Percentiles rank a stretch among this genome's conserved stretches.
Conservation (phyloP, 495 filamentous ascomycete species). For the Xylaria palmicola region DNA sequence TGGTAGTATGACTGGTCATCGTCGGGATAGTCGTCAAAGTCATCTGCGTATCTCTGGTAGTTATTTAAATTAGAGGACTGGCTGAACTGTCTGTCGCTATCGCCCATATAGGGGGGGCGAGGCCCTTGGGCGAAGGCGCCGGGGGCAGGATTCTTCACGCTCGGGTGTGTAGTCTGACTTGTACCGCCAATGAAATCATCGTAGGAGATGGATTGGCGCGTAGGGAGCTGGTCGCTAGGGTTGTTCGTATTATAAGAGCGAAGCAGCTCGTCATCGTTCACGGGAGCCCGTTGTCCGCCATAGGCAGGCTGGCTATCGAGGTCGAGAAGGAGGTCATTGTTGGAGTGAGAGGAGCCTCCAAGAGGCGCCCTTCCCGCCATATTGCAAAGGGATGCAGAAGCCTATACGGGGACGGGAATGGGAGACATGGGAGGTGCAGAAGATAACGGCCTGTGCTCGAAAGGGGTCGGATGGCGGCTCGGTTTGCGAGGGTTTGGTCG, state of each 20-base stretch:
- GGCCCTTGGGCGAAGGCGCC: slow-evolving; percentile 39
- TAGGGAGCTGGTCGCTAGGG: slow-evolving; percentile 51
- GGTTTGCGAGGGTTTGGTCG: slow-evolving; percentile 7
- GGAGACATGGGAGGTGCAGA: slow-evolving; percentile 27
- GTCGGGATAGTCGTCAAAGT: slow-evolving; percentile 72
- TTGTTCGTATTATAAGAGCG: slow-evolving; percentile 54
- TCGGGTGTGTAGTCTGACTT: slow-evolving; percentile 37
- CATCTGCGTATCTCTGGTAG: slow-evolving; percentile 86
- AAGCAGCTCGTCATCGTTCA: slow-evolving; percentile 76
- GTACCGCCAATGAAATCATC: slow-evolving; percentile 84
- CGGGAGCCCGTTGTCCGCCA: slow-evolving; percentile 67
- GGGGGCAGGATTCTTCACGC: slow-evolving; percentile 41
- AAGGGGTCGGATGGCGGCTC: slow-evolving; percentile 9
- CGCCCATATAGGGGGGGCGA: slow-evolving; percentile 59
- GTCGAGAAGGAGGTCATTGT: slow-evolving; percentile 73
- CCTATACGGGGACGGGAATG: slow-evolving; percentile 31
- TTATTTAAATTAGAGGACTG: slow-evolving; percentile 82
- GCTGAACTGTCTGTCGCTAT: slow-evolving; percentile 61
- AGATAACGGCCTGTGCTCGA: slow-evolving; percentile 6
- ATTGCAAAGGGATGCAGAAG: slow-evolving; percentile 37
- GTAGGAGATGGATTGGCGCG: slow-evolving; percentile 86
- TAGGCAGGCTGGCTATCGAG: slow-evolving; percentile 70
- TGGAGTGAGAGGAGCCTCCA: slow-evolving; percentile 58
- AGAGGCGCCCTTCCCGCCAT: slow-evolving; percentile 66
- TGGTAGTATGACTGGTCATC: slow-evolving; percentile 71